Evolutionary conservation across 495 filamentous ascomycete species (phyloP).

Genomic region (Geoglossum glabrum): DNA sequence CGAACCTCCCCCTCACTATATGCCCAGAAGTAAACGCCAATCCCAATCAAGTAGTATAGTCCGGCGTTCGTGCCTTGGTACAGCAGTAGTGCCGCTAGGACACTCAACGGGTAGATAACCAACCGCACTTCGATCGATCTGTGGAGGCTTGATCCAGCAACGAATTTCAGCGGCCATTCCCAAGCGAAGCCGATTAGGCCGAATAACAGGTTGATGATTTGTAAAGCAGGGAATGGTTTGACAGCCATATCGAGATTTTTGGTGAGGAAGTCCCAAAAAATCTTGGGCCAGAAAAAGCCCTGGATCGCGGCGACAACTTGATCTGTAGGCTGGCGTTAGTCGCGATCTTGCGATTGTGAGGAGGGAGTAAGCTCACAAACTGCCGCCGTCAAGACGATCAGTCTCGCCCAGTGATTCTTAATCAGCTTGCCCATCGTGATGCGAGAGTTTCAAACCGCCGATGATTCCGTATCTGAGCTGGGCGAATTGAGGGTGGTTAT

Average conservation of each 20-base stretch:
- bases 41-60: conserved; percentile 76
- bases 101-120: conserved; percentile 59
- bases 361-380: conserved; percentile 38
- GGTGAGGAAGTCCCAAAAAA: conserved; percentile 94
- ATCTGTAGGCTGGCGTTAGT: conserved; percentile 32
- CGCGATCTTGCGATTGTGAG: neutral
- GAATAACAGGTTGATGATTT: conserved; percentile 86
- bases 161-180: conserved; percentile 68
- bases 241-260: conserved; percentile 76
- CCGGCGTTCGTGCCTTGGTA: conserved; percentile 90
- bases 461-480: neutral
- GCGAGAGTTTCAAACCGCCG: neutral
- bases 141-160: conserved; percentile 51
- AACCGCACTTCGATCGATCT: conserved; percentile 73
- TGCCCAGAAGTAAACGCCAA: conserved; percentile 86
- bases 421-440: conserved; percentile 75
- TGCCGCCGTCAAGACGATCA: conserved; percentile 74
- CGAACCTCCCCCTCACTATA: conserved; percentile 92
- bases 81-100: conserved; percentile 53
- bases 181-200: conserved; percentile 61
- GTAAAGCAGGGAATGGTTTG: conserved; percentile 70
- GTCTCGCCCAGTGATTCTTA: conserved; percentile 95
- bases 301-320: conserved; percentile 70
- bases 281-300: conserved; percentile 96
- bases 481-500: no score